Evolutionary conservation across 371 early-diverging fungal species (phyloP).

Genomic region (Cokeromyces recurvatus): DNA sequence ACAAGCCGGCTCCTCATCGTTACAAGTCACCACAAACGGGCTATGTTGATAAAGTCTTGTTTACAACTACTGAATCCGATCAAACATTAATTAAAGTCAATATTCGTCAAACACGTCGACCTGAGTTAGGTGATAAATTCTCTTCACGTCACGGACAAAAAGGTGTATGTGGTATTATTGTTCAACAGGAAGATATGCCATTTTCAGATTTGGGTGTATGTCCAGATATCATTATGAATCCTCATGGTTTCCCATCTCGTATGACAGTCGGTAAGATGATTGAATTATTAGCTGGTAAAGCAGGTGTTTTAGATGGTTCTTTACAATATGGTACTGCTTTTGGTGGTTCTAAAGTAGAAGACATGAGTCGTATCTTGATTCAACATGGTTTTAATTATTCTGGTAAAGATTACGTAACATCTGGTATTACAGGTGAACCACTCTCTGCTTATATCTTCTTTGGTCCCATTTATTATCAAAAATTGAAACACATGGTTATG

Average conservation of each 20-base stretch:
- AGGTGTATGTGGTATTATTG: constrained; percentile 98
- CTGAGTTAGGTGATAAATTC: constrained; percentile 99
- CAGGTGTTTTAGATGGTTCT: constrained; percentile 92
- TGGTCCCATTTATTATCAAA: constrained; percentile 98
- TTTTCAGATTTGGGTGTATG: constrained; percentile 95
- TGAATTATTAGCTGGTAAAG: constrained; percentile 97
- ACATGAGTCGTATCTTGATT: constrained; percentile 92
- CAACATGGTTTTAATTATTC: constrained; percentile 97
- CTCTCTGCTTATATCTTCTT: constrained; percentile 96
- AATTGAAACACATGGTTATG: constrained; percentile 99
- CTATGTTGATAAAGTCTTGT: constrained; percentile 84
- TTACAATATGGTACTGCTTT: constrained; percentile 98
- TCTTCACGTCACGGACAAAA: constrained; percentile 99
- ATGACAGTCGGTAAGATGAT: constrained; percentile 99
- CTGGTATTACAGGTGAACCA: constrained; percentile 91
- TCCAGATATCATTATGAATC: constrained; percentile 99
- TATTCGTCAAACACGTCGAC: constrained; percentile 95
- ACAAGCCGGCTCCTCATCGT: constrained; percentile 72
- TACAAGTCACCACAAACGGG: constrained; percentile 87
- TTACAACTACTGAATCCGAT: constrained; percentile 94
- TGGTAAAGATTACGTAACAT: constrained; percentile 99
- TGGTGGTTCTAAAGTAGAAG: constrained; percentile 94
- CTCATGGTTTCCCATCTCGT: constrained; percentile 99
- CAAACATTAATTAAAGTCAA: constrained; percentile 94
- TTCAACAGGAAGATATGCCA: constrained; percentile 98